Conservation (phyloP, 73 alveolate genomes). For the Stentor coeruleus region DNA sequence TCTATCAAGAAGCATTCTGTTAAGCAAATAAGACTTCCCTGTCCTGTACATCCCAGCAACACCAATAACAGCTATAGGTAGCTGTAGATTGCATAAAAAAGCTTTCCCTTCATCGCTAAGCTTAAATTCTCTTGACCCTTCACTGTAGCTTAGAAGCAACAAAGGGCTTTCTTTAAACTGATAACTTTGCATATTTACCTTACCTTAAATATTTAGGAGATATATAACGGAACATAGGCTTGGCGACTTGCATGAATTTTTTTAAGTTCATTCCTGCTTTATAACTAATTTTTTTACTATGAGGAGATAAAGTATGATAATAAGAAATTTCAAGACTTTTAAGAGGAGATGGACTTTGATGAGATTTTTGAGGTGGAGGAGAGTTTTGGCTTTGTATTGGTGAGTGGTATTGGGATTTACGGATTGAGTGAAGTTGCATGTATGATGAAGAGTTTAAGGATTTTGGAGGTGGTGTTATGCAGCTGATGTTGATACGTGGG, state of each 20-base stretch:
- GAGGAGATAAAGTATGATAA: not conserved
- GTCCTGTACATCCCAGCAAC: constrained; percentile 99
- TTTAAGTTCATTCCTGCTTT: not conserved
- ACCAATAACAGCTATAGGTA: constrained; percentile 89
- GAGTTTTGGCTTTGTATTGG: not conserved
- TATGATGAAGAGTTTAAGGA: not conserved
- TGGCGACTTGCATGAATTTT: not conserved
- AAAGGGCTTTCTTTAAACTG: too few relatives aligned
- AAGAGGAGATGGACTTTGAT: not conserved
- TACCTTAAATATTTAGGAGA: not conserved
- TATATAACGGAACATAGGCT: not conserved
- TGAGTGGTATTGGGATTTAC: not conserved
- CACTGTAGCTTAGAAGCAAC: too few relatives aligned
- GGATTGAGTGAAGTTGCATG: too few relatives aligned
- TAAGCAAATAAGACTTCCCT: constrained; percentile 89
- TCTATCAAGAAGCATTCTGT: constrained; percentile 77
- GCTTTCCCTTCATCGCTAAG: not conserved
- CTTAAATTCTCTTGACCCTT: not conserved
- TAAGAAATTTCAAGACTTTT: not conserved
- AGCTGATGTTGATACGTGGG: not conserved
- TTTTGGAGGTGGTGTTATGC: not conserved
- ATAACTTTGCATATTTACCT: too few relatives aligned
- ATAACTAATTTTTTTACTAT: not conserved
- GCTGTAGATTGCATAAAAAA: not conserved
- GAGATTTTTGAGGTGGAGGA: too few relatives aligned